Percentiles rank a stretch among this genome's conserved stretches.
phyloP scores from a whole-genome alignment of 805 yeast genomes.

The Tetrapisispora iriomotensis region DNA sequence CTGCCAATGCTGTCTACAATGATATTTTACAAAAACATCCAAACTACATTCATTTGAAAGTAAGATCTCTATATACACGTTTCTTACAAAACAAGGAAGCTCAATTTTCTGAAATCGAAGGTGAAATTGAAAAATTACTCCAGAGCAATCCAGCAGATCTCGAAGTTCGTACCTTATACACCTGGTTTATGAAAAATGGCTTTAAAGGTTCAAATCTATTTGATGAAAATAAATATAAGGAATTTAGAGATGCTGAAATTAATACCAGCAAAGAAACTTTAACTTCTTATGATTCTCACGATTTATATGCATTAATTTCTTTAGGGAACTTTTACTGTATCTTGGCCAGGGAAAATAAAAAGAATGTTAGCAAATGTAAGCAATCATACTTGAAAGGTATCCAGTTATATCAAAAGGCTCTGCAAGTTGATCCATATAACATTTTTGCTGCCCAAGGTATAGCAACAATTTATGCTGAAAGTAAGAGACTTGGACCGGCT shows the following conservation, averaged over 20 bases:
- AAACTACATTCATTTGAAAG: conserved; percentile 60
- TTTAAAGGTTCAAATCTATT: not conserved
- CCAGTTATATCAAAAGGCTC: conserved; percentile 80
- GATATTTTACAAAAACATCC: conserved; percentile 53
- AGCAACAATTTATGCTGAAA: conserved; percentile 86
- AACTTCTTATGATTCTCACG: conserved; percentile 75
- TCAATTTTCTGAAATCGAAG: conserved; percentile 1
- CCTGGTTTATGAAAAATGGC: conserved; percentile 64
- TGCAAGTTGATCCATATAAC: conserved; percentile 72
- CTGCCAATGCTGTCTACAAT: conserved; percentile 36
- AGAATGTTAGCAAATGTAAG: conserved; percentile 37
- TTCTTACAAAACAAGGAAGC: conserved; percentile 36
- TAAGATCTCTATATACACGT: conserved; percentile 58
- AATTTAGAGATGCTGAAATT: conserved; percentile 53
- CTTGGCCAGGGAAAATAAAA: conserved; percentile 69
- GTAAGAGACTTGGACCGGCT: conserved; percentile 63
- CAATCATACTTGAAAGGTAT: conserved; percentile 83
- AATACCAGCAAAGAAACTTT: conserved; percentile 78
- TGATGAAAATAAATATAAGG: conserved; percentile 30
- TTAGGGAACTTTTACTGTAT: conserved; percentile 79
- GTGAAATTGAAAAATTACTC: conserved; percentile 34
- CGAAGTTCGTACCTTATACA: conserved; percentile 83
- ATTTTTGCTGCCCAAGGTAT: conserved; percentile 97
- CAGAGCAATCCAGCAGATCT: conserved; percentile 47
- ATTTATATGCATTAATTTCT: conserved; percentile 78